Conservation (phyloP, 257 asterid species). For the Plantago major region DNA sequence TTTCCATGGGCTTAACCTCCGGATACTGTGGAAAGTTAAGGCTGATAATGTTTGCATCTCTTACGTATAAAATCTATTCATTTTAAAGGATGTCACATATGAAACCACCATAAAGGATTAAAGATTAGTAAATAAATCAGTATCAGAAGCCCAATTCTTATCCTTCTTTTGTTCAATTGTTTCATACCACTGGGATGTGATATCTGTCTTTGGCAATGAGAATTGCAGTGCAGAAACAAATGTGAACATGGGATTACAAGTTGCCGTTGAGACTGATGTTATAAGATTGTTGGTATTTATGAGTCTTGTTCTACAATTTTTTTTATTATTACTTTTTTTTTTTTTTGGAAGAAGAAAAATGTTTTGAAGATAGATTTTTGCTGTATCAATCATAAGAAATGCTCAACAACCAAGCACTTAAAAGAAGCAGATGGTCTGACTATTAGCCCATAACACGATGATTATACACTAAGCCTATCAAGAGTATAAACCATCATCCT, state of each 20-base stretch:
- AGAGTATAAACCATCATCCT: no score
- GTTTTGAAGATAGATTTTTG: no score
- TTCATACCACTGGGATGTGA: neutral
- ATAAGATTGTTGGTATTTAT: neutral
- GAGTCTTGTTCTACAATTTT: no score
- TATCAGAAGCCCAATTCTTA: no score
- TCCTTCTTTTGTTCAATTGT: no score
- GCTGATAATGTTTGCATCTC: neutral
- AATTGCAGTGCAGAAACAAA: neutral
- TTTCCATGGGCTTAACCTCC: conserved; percentile 8
- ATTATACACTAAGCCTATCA: no score
- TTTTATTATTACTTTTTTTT: neutral
- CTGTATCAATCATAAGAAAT: no score
- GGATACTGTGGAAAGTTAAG: conserved; percentile 8
- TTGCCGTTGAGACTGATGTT: neutral
- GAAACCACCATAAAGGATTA: neutral
- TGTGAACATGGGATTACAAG: neutral
- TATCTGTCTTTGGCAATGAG: neutral
- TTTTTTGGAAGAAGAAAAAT: no score
- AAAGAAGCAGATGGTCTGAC: no score
- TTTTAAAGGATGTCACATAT: neutral
- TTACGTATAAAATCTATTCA: neutral
- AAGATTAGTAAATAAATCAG: neutral
- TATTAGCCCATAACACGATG: no score
- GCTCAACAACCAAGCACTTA: no score